Evolutionary conservation across 2,329 filamentous ascomycete species (phyloP).

Genomic region (Ophiostoma sp.): DNA sequence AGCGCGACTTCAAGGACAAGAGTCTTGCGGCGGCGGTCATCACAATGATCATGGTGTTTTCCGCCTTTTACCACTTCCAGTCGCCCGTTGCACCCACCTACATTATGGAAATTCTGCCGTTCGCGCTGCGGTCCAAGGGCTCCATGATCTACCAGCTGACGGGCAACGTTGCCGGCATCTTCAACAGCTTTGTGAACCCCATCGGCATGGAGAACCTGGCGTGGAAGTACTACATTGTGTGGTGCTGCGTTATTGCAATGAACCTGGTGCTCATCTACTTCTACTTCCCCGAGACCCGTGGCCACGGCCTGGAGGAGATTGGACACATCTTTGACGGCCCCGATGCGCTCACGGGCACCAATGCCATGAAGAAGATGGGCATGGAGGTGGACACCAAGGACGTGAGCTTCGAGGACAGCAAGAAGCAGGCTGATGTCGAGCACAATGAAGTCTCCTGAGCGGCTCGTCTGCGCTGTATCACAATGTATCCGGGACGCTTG

Average conservation of each 20-base stretch:
- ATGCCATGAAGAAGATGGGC: slow-evolving; percentile 18
- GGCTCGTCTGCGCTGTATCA: neutral
- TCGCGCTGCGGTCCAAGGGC: slow-evolving; percentile 25
- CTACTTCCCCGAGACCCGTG: slow-evolving; percentile 26
- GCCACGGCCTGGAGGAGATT: slow-evolving; percentile 25
- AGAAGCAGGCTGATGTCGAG: slow-evolving; percentile 7
- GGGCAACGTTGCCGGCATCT: slow-evolving; percentile 22
- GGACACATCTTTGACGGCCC: slow-evolving; percentile 48
- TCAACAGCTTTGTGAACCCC: slow-evolving; percentile 27
- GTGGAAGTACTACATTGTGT: slow-evolving; percentile 30
- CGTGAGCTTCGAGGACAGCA: neutral
- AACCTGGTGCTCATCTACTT: slow-evolving; percentile 30
- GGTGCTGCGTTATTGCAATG: slow-evolving; percentile 24
- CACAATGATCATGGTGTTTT: slow-evolving; percentile 20
- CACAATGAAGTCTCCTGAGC: slow-evolving; percentile 12
- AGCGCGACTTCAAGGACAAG: slow-evolving; percentile 23
- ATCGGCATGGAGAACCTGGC: slow-evolving; percentile 26
- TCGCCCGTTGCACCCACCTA: slow-evolving; percentile 32
- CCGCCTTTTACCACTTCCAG: slow-evolving; percentile 36
- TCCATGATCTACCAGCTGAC: slow-evolving; percentile 23
- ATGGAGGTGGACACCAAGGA: slow-evolving; percentile 11
- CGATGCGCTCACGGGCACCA: slow-evolving; percentile 9
- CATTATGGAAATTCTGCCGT: slow-evolving; percentile 25
- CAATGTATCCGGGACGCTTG: no score
- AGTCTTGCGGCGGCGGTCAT: slow-evolving; percentile 22